Evolutionary conservation across 2,329 filamentous ascomycete species (phyloP).

Genomic region (Phyllachora maydis): DNA sequence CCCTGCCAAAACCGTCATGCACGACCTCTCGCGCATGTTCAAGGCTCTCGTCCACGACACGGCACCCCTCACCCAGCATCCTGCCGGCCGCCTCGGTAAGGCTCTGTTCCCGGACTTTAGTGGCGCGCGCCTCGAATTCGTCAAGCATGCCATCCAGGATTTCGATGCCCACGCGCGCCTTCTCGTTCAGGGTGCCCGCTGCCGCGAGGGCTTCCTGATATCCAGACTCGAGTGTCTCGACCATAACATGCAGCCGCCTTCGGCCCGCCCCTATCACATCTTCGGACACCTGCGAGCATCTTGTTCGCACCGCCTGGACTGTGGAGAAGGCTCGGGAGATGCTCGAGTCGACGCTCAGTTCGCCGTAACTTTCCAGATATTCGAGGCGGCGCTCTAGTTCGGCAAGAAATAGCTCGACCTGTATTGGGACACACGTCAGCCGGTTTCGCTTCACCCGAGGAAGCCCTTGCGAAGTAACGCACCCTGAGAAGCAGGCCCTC

Average conservation of each 20-base stretch:
- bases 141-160: constrained; percentile 69
- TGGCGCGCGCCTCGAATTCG: constrained; percentile 67
- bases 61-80: constrained; percentile 58
- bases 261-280: constrained; percentile 77
- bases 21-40: constrained; percentile 56
- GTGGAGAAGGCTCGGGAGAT: constrained; percentile 73
- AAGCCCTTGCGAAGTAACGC: constrained; percentile 1
- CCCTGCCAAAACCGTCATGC: constrained; percentile 63
- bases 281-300: constrained; percentile 77
- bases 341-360: constrained; percentile 63
- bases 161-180: constrained; percentile 71
- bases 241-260: constrained; percentile 66
- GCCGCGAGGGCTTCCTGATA: constrained; percentile 75
- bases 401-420: constrained; percentile 64
- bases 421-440: constrained; percentile 1
- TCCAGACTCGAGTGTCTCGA: constrained; percentile 73
- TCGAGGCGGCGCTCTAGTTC: constrained; percentile 77
- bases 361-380: constrained; percentile 72
- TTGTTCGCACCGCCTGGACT: constrained; percentile 65
- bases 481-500: constrained; percentile 39
- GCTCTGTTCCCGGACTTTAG: constrained; percentile 60
- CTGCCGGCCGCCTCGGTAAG: constrained; percentile 50
- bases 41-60: constrained; percentile 62
- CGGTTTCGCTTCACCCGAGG: neutral
- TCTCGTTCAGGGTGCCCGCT: constrained; percentile 77